A percentile compares a stretch with the other conserved stretches of the same genome.
phyloP scores from a whole-genome alignment of 2,329 filamentous ascomycete species.

The Sporothrix brasiliensis region DNA sequence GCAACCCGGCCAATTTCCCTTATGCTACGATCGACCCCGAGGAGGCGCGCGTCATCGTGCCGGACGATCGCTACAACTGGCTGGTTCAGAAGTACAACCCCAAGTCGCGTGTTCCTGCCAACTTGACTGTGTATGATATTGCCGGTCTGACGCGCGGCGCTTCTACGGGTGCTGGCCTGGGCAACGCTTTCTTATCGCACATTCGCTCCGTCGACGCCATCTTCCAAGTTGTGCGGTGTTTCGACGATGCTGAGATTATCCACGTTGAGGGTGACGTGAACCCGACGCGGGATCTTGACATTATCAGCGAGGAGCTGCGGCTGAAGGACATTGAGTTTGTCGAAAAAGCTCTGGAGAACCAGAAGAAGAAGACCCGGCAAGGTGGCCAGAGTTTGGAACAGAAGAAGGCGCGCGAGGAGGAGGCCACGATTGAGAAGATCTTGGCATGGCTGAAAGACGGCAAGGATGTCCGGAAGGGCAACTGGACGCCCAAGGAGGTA shows the following conservation, averaged over 20 bases:
- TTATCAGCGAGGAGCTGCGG: constrained; percentile 94
- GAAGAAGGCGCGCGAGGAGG: constrained; percentile 95
- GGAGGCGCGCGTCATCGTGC: constrained; percentile 95
- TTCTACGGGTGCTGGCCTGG: constrained; percentile 94
- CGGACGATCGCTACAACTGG: constrained; percentile 95
- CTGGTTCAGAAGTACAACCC: constrained; percentile 95
- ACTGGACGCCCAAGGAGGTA: constrained; percentile 95
- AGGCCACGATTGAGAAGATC: constrained; percentile 90
- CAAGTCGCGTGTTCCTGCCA: constrained; percentile 94
- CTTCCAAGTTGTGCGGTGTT: constrained; percentile 94
- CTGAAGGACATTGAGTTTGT: constrained; percentile 99
- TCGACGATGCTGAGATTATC: constrained; percentile 99
- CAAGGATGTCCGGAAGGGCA: constrained; percentile 90
- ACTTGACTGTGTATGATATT: constrained; percentile 98
- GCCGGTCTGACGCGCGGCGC: constrained; percentile 94
- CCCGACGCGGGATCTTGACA: constrained; percentile 88
- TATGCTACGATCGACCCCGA: constrained; percentile 99
- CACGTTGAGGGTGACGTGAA: constrained; percentile 99
- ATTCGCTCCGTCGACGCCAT: constrained; percentile 98
- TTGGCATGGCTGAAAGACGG: constrained; percentile 80
- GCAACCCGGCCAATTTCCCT: constrained; percentile 99
- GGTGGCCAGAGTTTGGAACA: constrained; percentile 95
- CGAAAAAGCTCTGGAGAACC: constrained; percentile 88
- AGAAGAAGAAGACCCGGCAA: constrained; percentile 91
- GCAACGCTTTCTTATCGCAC: constrained; percentile 97